These are phyloP conservation scores for Sugiyamaella pinicola DNA, from an alignment of 1,139 yeast genomes.

Conservation along the genomic window DNA sequence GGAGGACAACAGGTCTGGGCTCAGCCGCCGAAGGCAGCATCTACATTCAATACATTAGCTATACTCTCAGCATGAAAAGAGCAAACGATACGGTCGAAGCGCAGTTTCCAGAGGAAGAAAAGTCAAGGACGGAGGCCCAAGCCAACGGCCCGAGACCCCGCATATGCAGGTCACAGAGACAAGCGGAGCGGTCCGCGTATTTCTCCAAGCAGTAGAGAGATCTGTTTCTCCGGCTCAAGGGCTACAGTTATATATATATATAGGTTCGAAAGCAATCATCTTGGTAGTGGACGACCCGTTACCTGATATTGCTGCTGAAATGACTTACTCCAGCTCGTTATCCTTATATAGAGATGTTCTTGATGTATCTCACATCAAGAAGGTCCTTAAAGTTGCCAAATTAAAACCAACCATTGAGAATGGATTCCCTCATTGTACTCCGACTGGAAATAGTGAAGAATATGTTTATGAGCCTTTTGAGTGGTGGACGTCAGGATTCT, in stretches of 20 bases:
- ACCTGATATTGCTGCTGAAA: neutral
- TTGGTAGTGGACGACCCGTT: neutral
- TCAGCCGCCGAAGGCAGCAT: too few relatives aligned
- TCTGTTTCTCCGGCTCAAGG: too few relatives aligned
- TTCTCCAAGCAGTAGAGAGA: too few relatives aligned
- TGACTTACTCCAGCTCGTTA: constrained; percentile 15
- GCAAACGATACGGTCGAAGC: too few relatives aligned
- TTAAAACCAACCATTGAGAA: constrained; percentile 4
- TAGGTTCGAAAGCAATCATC: neutral
- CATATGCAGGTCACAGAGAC: neutral
- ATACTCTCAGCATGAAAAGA: too few relatives aligned
- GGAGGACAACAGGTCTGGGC: too few relatives aligned
- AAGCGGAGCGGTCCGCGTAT: neutral
- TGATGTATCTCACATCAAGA: constrained; percentile 11
- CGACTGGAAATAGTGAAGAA: constrained; percentile 19
- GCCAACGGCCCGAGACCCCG: too few relatives aligned
- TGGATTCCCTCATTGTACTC: constrained; percentile 26
- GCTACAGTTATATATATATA: constrained; percentile 1
- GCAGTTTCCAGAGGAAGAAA: too few relatives aligned
- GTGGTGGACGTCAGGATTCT: constrained; percentile 42
- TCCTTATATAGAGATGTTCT: constrained; percentile 8
- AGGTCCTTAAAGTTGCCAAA: constrained; percentile 19
- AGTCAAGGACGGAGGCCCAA: too few relatives aligned
- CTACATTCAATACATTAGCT: too few relatives aligned
- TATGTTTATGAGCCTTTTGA: constrained; percentile 33